Base-by-base conservation (phyloP, 2,329 filamentous ascomycete genomes). In the Sporothrix euskadiensis region DNA sequence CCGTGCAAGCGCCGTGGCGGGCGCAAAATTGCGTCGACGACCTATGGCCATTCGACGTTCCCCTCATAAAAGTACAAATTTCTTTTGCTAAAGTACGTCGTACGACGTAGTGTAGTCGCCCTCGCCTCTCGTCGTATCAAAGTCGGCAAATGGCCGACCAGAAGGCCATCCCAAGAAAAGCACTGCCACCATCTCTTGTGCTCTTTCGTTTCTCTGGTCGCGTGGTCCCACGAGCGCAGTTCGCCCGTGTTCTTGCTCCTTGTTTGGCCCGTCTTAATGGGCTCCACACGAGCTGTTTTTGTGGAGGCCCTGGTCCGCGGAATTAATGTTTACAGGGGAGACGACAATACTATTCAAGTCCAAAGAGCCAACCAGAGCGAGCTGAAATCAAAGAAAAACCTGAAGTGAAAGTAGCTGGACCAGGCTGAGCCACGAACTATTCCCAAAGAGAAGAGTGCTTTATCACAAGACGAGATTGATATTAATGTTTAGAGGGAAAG, bases 341-440 rank as follows among this genome's bases (percentile, higher is more conserved):
- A 39, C 16, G 26, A 26, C 26, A 1, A 26, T 26, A 2, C 26
- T 26, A 26, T 26, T 26, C 2, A 26, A 26, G 26, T 26, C 26
- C 26, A 65, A n/a, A 39, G 26, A 69, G 47, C 66, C 66, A 69
- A 69, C 66, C 47, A 69, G 49, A 69, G 49, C 30, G 32, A 56
- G 47, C 19, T 32, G 47, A 69, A 69, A 69, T 56, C 30, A 69
- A 69, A 56, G 66, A 66, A 66, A 39, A 14, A 39, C 57, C 10
- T 14, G 32, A 39, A 4, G 22, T 19, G 22, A 22, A 54, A 54
- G 44, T 49, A 52, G 12, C 30, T n/a, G 16, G 57, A 6, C 57
- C 32, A 35, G 30, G 14, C 14, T 32, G 30, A 4, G 7, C 49
- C 19, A 63, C 32, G 12, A 10, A 14, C 56, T 30, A 59, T 32